Evolutionary conservation across 2,329 filamentous ascomycete genomes (phyloP).

Genomic region (Aspergillus hiratsukae): DNA sequence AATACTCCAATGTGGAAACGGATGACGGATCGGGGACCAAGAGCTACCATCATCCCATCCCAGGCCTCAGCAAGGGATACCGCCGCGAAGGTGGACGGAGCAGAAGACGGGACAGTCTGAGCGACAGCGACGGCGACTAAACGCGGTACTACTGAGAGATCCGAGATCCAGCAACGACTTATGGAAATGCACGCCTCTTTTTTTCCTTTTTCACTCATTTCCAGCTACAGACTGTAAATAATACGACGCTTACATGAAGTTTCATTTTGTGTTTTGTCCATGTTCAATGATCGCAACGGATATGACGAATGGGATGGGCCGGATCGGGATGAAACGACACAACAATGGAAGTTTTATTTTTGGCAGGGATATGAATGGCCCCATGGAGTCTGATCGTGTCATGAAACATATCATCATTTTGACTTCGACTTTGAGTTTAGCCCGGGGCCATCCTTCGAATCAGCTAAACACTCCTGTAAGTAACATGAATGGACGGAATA

Average conservation of each 20-base stretch:
- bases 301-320: neutral
- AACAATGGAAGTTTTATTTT: neutral
- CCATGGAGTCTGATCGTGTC: neutral
- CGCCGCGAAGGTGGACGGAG: slow-evolving; percentile 35
- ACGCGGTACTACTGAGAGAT: slow-evolving; percentile 24
- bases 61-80: slow-evolving; percentile 47
- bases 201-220: neutral
- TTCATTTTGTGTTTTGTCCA: neutral
- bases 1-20: slow-evolving; percentile 39
- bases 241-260: neutral
- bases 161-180: neutral
- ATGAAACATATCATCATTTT: neutral
- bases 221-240: neutral
- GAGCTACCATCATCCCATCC: slow-evolving; percentile 55
- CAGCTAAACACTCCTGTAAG: too few species aligned
- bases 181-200: neutral
- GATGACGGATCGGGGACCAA: slow-evolving; percentile 48
- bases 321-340: neutral
- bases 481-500: too few species aligned
- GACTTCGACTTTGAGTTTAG: too few species aligned
- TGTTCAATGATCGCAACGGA: neutral
- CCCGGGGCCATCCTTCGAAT: too few species aligned
- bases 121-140: slow-evolving; percentile 47
- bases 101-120: slow-evolving; percentile 49
- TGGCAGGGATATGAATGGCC: neutral